A percentile compares a stretch with the other conserved stretches of the same genome.
phyloP scores from a whole-genome alignment of 768 basidiomycete genomes.

The Tubosaeta sp. region DNA sequence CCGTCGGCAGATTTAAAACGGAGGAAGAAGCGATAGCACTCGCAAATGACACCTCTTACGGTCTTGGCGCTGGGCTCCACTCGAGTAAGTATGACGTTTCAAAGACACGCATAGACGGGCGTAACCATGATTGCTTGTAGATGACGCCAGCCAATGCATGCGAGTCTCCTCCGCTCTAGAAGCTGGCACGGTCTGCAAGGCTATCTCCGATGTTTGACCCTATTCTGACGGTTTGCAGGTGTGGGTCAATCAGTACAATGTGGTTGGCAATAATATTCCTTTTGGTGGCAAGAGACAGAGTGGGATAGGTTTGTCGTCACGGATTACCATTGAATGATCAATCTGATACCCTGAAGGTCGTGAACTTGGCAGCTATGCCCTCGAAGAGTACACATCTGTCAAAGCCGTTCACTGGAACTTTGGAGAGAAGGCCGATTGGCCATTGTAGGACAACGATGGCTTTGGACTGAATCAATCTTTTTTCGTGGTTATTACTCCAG shows the following conservation, averaged over 20 bases:
- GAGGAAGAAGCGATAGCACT: constrained; percentile 82
- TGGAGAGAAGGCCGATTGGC: constrained; percentile 77
- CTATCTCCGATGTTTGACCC: neutral
- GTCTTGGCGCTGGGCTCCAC: constrained; percentile 88
- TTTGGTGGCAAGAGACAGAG: constrained; percentile 96
- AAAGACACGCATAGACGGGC: neutral
- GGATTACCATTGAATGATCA: neutral
- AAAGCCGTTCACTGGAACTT: constrained; percentile 89
- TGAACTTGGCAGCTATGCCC: constrained; percentile 81
- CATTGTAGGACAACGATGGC: constrained; percentile 40
- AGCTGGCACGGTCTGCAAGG: constrained; percentile 71
- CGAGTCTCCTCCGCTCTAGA: constrained; percentile 81
- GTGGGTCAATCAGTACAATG: constrained; percentile 90
- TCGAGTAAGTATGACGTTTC: constrained; percentile 52
- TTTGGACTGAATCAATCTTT: neutral
- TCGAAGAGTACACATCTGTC: constrained; percentile 79
- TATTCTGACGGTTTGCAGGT: constrained; percentile 42
- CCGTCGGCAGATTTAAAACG: constrained; percentile 75
- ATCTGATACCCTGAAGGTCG: constrained; percentile 51
- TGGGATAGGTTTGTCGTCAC: constrained; percentile 56
- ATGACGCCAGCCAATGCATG: constrained; percentile 85
- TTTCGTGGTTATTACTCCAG: neutral
- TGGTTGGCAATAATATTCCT: constrained; percentile 83
- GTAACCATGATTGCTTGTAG: constrained; percentile 31
- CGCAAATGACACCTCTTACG: constrained; percentile 88